phyloP scores from a whole-genome alignment of 2,329 filamentous ascomycete genomes.

The Pleoardoris graminearum region DNA sequence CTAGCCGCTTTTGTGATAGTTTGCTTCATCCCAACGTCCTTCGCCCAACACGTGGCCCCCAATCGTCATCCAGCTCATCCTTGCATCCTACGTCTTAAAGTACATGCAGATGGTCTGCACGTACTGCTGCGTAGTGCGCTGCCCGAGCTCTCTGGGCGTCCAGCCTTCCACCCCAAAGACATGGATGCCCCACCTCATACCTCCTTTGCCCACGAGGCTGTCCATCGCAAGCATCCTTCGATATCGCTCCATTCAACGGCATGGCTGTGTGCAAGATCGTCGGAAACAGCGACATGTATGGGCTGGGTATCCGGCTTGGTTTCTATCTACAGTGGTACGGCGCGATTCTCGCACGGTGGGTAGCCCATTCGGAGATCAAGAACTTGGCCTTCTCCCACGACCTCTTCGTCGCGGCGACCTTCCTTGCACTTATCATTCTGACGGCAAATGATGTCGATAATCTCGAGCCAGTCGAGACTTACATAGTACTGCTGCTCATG shows the following conservation, averaged over 20 bases:
- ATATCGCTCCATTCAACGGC: not conserved
- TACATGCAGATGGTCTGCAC: constrained; percentile 1
- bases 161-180: not conserved
- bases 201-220: not conserved
- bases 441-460: constrained; percentile 11
- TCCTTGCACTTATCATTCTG: constrained; percentile 25
- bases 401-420: constrained; percentile 24
- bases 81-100: not conserved
- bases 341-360: constrained; percentile 25
- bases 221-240: not conserved
- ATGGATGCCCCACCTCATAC: not conserved
- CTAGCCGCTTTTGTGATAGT: constrained; percentile 2
- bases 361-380: constrained; percentile 24
- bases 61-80: not conserved
- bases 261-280: constrained; percentile 25
- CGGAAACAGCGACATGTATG: constrained; percentile 38
- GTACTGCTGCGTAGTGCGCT: not conserved
- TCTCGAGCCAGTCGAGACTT: constrained; percentile 24
- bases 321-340: constrained; percentile 38
- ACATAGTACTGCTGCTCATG: constrained; percentile 27
- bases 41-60: constrained; percentile 2
- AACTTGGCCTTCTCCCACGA: constrained; percentile 17
- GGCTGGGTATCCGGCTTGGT: constrained; percentile 38
- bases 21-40: not conserved
- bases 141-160: not conserved